Percentiles rank a stretch among this genome's conserved stretches.
Conservation (phyloP, 768 basidiomycete species). For the Lactarius tabidus region DNA sequence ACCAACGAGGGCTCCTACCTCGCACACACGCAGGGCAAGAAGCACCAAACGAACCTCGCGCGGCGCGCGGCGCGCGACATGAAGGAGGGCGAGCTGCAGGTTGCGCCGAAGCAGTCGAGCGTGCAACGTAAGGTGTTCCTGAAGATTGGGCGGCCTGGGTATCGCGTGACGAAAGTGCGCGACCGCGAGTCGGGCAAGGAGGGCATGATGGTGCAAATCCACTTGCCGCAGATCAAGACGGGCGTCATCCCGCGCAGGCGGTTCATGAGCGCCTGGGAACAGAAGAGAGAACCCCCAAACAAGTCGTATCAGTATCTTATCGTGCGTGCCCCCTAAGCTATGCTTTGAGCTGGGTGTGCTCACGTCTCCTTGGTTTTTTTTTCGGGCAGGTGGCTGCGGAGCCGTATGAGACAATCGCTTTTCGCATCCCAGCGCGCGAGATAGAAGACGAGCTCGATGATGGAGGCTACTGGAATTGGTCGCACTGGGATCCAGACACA, state of each 20-base stretch:
- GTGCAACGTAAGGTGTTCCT: slow-evolving; percentile 93
- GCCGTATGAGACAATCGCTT: slow-evolving; percentile 98
- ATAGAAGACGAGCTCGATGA: slow-evolving; percentile 94
- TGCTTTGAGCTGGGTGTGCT: slow-evolving; percentile 23
- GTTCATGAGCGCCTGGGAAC: slow-evolving; percentile 98
- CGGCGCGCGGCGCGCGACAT: slow-evolving; percentile 96
- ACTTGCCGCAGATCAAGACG: slow-evolving; percentile 89
- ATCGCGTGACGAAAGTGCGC: slow-evolving; percentile 94
- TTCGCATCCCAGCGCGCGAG: slow-evolving; percentile 95
- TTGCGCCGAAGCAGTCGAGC: slow-evolving; percentile 72
- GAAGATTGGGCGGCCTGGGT: slow-evolving; percentile 95
- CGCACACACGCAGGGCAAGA: slow-evolving; percentile 99
- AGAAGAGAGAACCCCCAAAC: slow-evolving; percentile 91
- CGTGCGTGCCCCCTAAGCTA: slow-evolving; percentile 46
- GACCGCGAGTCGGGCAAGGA: slow-evolving; percentile 88
- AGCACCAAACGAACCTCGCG: slow-evolving; percentile 97
- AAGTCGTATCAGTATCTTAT: slow-evolving; percentile 97
- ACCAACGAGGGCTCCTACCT: slow-evolving; percentile 99
- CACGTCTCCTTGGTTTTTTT: not conserved
- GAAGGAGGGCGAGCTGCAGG: slow-evolving; percentile 88
- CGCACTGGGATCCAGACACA: slow-evolving; percentile 98
- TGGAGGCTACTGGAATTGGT: slow-evolving; percentile 93
- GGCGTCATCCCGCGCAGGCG: slow-evolving; percentile 80
- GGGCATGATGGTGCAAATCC: slow-evolving; percentile 97
- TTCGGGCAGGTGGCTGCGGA: slow-evolving; percentile 86